A percentile compares a stretch with the other conserved stretches of the same genome.
phyloP scores from a whole-genome alignment of 1,139 yeast genomes.

The Blastobotrys persicus region DNA sequence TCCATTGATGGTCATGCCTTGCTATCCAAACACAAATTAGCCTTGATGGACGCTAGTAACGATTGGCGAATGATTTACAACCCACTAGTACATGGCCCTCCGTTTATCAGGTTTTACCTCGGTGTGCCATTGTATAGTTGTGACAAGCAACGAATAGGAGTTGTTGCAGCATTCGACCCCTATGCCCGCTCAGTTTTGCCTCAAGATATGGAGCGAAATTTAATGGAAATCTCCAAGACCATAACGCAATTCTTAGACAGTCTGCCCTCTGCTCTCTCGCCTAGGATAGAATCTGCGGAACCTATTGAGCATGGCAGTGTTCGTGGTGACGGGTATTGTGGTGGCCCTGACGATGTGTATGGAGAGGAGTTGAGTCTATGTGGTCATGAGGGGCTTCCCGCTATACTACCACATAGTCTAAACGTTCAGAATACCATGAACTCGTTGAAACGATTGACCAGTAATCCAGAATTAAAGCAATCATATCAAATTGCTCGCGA shows the following conservation, averaged over 20 bases:
- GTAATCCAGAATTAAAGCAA: constrained; percentile 27
- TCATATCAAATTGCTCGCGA: constrained; percentile 42
- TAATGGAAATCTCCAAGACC: constrained; percentile 44
- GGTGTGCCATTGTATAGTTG: constrained; percentile 55
- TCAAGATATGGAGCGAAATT: constrained; percentile 37
- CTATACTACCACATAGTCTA: constrained; percentile 18
- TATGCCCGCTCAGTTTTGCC: constrained; percentile 44
- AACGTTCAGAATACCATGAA: constrained; percentile 18
- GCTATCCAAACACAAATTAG: constrained; percentile 53
- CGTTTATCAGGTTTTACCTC: constrained; percentile 57
- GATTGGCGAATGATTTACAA: constrained; percentile 67
- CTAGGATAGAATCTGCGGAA: constrained; percentile 22
- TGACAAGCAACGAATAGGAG: constrained; percentile 51
- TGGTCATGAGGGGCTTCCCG: constrained; percentile 12
- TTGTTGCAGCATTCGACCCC: constrained; percentile 58
- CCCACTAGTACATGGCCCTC: constrained; percentile 62
- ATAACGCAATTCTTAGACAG: constrained; percentile 46
- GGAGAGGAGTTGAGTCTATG: constrained; percentile 1
- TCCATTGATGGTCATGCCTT: constrained; percentile 69
- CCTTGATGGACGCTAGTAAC: constrained; percentile 54
- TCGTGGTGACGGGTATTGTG: too few species aligned
- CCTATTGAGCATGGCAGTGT: not conserved
- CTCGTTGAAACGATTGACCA: constrained; percentile 23
- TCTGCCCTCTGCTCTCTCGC: constrained; percentile 19
- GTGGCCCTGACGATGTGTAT: not conserved